Base-by-base conservation (phyloP, 495 filamentous ascomycete species). In the Penicillium pulvis region DNA sequence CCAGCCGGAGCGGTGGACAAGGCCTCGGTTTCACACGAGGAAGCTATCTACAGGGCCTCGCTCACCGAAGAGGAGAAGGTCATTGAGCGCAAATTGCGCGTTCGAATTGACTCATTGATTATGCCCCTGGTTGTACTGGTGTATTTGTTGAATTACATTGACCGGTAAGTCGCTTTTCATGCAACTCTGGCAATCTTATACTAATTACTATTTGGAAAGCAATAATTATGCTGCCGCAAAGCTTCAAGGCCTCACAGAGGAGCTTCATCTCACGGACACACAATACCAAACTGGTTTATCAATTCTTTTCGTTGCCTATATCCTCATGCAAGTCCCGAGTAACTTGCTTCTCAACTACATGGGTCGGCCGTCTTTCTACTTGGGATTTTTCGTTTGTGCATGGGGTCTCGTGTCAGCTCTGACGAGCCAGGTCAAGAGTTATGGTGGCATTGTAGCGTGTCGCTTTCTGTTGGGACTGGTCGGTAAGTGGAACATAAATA, bases 341-440 rank as follows among this genome's bases (percentile, higher is more conserved):
- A 87, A 87, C 61, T 58, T 85, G 45, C 64, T 85, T 26, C 75
- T 87, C 36, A 85, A 85, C 64, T 83, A 83, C 54, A 80, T 81
- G 65, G 81, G 78, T 24, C 69, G 72, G 4, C 80, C 80, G 0
- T 78, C 78, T 0, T 47, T 75, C 4, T 82, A 82, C 48, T 58
- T 82, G 17, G 76, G 76, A 16, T 76, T 74, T 58, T 86, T 80
- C 65, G 76, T 80, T 57, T 71, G 72, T 14, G 77, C 75, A 4
- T 86, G 83, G 83, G 85, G 78, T 7, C 41, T 81, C 47, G 74
- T 82, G 2, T 84, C 81, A 2, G 69, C 77, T 7, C 31, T 80
- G 33, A 86, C 84, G 14, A 80, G 76, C 35, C 78, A 79, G 36
- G 77, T 78, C n/a, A 73, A 78, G 24, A 77, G 59, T 49, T 85